phyloP scores from a whole-genome alignment of 257 asterid species.

The Penstemon davidsonii region DNA sequence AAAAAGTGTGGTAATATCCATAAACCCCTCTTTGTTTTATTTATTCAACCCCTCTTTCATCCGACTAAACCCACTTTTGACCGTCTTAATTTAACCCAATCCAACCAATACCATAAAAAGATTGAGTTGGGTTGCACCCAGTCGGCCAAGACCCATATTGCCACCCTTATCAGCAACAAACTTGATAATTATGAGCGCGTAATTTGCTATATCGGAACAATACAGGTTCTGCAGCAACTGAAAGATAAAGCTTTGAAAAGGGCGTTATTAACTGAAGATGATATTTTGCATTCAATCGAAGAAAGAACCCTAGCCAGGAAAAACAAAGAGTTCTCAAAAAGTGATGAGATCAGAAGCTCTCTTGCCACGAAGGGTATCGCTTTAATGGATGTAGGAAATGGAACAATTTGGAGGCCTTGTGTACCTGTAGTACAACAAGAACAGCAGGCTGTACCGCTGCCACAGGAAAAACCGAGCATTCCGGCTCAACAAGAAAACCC shows the following conservation, averaged over 20 bases:
- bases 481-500: no score
- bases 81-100: no score
- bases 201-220: not conserved
- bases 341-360: conserved; percentile 70
- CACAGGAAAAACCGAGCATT: no score
- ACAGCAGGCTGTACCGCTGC: no score
- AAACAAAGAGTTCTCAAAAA: conserved; percentile 49
- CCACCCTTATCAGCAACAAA: not conserved
- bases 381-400: conserved; percentile 78
- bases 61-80: no score
- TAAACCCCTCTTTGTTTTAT: not conserved
- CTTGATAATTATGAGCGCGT: no score
- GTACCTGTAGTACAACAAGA: conserved; percentile 44
- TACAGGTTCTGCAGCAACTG: conserved; percentile 73
- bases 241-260: conserved; percentile 79
- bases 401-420: conserved; percentile 88
- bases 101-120: no score
- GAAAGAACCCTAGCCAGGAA: conserved; percentile 66
- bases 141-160: not conserved
- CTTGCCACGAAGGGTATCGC: conserved; percentile 73
- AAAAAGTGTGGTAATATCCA: no score
- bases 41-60: no score
- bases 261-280: conserved; percentile 66
- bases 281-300: conserved; percentile 49
- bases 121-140: not conserved